phyloP scores from a whole-genome alignment of 495 filamentous ascomycete species.

The Penicillium salamii region DNA sequence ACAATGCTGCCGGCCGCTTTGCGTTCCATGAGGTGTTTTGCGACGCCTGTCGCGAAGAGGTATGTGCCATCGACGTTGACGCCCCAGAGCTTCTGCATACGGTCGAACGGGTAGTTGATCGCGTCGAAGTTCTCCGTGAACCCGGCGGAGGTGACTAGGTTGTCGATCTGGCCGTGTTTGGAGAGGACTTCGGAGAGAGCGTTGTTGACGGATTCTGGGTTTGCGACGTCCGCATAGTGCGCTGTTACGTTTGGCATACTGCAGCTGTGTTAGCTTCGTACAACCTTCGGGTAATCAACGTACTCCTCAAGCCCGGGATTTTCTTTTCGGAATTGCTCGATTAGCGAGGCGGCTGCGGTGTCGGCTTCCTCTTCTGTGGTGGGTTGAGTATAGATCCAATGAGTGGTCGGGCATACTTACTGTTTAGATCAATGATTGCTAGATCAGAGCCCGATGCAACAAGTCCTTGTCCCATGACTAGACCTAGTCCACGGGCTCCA shows the following conservation, averaged over 20 bases:
- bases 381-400: constrained; percentile 9
- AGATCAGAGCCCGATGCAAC: constrained; percentile 84
- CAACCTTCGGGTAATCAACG: constrained; percentile 11
- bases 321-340: constrained; percentile 70
- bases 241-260: constrained; percentile 81
- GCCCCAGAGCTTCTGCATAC: constrained; percentile 86
- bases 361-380: constrained; percentile 76
- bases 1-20: constrained; percentile 80
- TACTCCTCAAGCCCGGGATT: constrained; percentile 73
- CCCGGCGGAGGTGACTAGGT: constrained; percentile 90
- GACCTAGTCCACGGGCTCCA: constrained; percentile 78
- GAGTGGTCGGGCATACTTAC: constrained; percentile 46
- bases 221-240: constrained; percentile 84
- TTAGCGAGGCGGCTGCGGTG: constrained; percentile 65
- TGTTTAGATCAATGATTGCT: constrained; percentile 90
- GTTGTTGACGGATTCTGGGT: constrained; percentile 67
- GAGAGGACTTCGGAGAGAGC: constrained; percentile 67
- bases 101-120: constrained; percentile 80
- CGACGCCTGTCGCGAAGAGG: constrained; percentile 78
- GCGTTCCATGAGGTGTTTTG: constrained; percentile 84
- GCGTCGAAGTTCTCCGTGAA: constrained; percentile 96
- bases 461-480: constrained; percentile 89
- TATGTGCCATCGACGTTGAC: constrained; percentile 97
- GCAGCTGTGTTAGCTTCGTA: background rate
- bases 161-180: constrained; percentile 78